Evolutionary conservation across 805 yeast genomes (phyloP).

Genomic region (Hanseniaspora occidentalis): DNA sequence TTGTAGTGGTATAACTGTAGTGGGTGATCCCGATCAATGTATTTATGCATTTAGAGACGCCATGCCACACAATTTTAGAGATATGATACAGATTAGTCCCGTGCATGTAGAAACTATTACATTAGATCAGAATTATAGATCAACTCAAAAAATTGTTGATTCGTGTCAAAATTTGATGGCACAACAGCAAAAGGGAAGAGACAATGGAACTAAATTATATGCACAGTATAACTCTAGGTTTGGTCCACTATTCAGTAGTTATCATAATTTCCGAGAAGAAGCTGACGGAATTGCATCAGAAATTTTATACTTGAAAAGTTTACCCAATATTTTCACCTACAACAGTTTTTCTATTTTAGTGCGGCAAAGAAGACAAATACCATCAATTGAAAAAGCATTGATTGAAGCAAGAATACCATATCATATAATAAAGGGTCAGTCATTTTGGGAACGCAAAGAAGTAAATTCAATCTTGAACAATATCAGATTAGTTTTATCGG

Average conservation of each 20-base stretch:
- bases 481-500: conserved; percentile 47
- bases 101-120: conserved; percentile 24
- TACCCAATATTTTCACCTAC: conserved; percentile 34
- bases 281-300: conserved; percentile 47
- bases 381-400: conserved; percentile 53
- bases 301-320: conserved; percentile 33
- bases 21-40: conserved; percentile 95
- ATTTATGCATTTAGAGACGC: conserved; percentile 86
- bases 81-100: conserved; percentile 35
- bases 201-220: conserved; percentile 30
- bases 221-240: conserved; percentile 34
- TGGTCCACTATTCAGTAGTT: conserved; percentile 34
- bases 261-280: conserved; percentile 37
- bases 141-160: conserved; percentile 53
- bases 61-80: conserved; percentile 47
- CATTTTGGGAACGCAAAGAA: conserved; percentile 72
- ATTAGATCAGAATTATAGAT: conserved; percentile 67
- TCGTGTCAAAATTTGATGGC: conserved; percentile 55
- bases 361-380: conserved; percentile 49
- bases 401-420: conserved; percentile 48
- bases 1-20: conserved; percentile 60
- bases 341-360: conserved; percentile 65
- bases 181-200: conserved; percentile 33
- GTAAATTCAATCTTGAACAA: conserved; percentile 50
- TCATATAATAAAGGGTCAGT: conserved; percentile 53